Conservation (phyloP, 257 asterid genomes). For the Lycium ferocissimum region DNA sequence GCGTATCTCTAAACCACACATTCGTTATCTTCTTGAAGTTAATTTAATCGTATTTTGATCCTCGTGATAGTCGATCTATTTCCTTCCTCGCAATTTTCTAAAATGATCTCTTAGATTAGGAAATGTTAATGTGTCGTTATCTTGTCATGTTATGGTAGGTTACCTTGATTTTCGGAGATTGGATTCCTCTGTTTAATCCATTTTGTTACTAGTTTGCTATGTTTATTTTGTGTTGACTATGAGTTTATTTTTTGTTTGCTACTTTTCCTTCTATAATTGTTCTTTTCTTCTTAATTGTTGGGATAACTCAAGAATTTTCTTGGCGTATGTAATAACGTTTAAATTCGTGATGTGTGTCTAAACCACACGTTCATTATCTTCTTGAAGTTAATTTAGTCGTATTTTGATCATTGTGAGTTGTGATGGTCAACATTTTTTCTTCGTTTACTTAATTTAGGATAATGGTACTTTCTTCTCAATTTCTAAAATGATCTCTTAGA, state of each 20-base stretch:
- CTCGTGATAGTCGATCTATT: too few species aligned
- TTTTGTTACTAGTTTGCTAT: background rate
- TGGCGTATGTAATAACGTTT: background rate
- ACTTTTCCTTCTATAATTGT: background rate
- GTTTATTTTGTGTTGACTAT: background rate
- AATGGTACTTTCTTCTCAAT: background rate
- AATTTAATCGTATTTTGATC: background rate
- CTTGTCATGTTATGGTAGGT: background rate
- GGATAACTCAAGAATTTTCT: background rate
- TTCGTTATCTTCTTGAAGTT: background rate
- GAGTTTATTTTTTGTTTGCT: background rate
- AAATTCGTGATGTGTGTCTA: background rate
- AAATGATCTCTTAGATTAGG: background rate
- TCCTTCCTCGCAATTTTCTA: background rate
- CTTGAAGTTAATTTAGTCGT: background rate
- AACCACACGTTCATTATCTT: background rate
- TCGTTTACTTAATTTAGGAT: background rate
- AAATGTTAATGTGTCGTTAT: conserved; percentile 7
- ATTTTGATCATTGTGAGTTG: background rate
- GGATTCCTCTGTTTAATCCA: too few species aligned
- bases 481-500: background rate
- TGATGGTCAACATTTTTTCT: too few species aligned
- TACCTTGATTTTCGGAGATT: background rate
- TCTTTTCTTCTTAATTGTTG: background rate
- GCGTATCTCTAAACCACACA: background rate